Conservation (phyloP, 169 alveolate species). For the Ichthyophthirius multifiliis region DNA sequence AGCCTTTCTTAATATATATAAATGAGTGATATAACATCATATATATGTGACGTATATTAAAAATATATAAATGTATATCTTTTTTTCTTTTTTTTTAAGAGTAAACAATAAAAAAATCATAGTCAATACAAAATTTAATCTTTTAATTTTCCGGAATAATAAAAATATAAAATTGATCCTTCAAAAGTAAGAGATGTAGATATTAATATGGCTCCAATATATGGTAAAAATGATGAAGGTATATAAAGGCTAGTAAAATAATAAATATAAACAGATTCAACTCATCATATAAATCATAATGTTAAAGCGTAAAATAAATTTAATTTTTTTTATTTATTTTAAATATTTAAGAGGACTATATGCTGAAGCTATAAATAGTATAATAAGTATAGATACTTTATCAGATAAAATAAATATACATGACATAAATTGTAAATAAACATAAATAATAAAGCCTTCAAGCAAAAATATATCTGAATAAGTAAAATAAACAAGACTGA, state of each 20-base stretch:
- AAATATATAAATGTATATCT: no score
- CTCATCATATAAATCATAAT: background rate
- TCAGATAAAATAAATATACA: background rate
- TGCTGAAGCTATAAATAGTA: background rate
- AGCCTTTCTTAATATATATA: background rate
- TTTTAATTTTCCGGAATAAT: background rate
- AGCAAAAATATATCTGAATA: no score
- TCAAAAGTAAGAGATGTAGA: background rate
- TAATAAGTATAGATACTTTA: background rate
- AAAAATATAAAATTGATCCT: background rate
- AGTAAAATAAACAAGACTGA: no score
- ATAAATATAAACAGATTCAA: conserved; percentile 2
- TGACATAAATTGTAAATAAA: background rate
- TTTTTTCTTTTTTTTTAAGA: background rate
- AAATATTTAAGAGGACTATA: background rate
- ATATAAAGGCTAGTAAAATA: background rate
- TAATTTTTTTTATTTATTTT: no score
- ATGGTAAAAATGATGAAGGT: conserved; percentile 1
- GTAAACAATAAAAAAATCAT: background rate
- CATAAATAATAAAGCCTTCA: background rate
- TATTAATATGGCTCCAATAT: background rate
- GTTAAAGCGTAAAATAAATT: background rate
- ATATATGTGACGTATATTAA: conserved; percentile 5
- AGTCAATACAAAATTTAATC: background rate
- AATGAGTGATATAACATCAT: background rate